Evolutionary conservation across 75 land plant genomes (phyloP).

Genomic region (Isoetes taiwanensis): DNA sequence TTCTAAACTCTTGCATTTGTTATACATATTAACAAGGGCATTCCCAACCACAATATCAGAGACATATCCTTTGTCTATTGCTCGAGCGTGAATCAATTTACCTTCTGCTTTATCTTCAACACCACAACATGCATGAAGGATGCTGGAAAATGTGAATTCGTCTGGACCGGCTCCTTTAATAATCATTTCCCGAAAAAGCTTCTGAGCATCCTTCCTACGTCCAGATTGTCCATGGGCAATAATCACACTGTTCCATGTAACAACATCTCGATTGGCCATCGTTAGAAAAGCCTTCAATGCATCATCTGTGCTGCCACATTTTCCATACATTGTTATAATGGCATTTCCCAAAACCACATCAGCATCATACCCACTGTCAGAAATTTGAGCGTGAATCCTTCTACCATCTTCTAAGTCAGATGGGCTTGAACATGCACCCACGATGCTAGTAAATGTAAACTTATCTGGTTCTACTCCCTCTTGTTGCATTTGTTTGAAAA

Average conservation of each 20-base stretch:
- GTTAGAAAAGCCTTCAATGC: slow-evolving; percentile 24
- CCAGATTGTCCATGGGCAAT: neutral
- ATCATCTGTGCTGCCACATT: slow-evolving; percentile 11
- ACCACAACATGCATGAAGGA: no score
- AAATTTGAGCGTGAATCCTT: slow-evolving; percentile 25
- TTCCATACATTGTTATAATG: slow-evolving; percentile 36
- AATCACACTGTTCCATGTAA: neutral
- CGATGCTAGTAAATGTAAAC: slow-evolving; percentile 13
- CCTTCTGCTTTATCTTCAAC: no score
- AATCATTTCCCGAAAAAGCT: no score
- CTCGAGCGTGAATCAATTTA: neutral
- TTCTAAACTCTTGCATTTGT: neutral
- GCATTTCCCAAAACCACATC: slow-evolving; percentile 19
- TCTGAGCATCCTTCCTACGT: no score
- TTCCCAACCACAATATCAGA: neutral
- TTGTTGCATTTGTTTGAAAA: slow-evolving; percentile 9
- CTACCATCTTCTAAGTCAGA: slow-evolving; percentile 6
- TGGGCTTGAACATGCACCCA: neutral
- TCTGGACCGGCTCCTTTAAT: no score
- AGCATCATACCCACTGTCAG: slow-evolving; percentile 10
- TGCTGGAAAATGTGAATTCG: no score
- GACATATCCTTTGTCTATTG: neutral
- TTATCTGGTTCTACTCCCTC: slow-evolving; percentile 10
- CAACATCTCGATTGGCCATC: neutral
- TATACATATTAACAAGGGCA: neutral